These are phyloP conservation scores for Ogataea siamensis DNA, from an alignment of 805 yeast genomes.

Conservation along the genomic window DNA sequence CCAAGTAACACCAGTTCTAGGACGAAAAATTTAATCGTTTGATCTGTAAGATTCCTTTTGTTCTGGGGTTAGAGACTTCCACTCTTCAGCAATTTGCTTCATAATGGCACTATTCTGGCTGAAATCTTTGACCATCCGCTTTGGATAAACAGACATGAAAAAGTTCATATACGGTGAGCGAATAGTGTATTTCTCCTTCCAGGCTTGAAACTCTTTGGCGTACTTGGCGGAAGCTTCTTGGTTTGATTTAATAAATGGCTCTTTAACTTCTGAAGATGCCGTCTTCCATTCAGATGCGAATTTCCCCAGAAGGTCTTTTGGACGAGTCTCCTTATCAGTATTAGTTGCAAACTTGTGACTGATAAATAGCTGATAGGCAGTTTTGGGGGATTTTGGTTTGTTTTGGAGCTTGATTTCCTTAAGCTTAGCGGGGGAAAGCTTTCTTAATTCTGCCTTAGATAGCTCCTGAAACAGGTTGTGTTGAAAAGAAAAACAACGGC, in stretches of 20 bases:
- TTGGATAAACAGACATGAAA: constrained; percentile 17
- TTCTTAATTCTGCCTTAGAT: background rate
- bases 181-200: constrained; percentile 26
- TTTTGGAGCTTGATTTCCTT: background rate
- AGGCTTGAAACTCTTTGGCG: constrained; percentile 17
- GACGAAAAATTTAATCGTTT: background rate
- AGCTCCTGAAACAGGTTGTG: background rate
- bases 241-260: constrained; percentile 10
- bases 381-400: constrained; percentile 4
- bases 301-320: constrained; percentile 1
- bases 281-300: constrained; percentile 25
- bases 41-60: constrained; percentile 21
- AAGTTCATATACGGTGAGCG: constrained; percentile 26
- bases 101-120: constrained; percentile 17
- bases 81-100: constrained; percentile 21
- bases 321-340: background rate
- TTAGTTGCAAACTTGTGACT: constrained; percentile 5
- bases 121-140: constrained; percentile 14
- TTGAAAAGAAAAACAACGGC: background rate
- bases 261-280: constrained; percentile 19
- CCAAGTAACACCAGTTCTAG: too few species aligned
- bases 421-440: background rate
- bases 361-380: constrained; percentile 4
- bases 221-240: constrained; percentile 14
- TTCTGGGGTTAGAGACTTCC: constrained; percentile 23